These are phyloP conservation scores for Mercurialis annua DNA, from an alignment of 345 rosid genomes.

Conservation along the genomic window DNA sequence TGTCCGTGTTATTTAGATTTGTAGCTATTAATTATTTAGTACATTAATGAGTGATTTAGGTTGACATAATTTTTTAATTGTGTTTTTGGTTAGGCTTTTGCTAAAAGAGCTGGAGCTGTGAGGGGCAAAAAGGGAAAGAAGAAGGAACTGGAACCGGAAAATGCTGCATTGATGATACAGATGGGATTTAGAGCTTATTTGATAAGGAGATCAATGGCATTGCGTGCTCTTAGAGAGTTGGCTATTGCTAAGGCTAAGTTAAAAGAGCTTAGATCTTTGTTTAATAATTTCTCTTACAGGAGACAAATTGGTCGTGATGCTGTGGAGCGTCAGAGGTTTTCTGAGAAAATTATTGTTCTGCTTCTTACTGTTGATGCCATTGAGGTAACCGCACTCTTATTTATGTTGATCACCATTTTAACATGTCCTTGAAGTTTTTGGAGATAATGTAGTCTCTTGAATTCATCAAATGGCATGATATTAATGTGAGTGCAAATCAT, in stretches of 20 bases:
- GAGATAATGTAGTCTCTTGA: too few relatives aligned
- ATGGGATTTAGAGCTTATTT: constrained; percentile 71
- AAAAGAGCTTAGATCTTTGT: constrained; percentile 75
- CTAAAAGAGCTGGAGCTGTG: constrained; percentile 54
- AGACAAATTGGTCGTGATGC: constrained; percentile 63
- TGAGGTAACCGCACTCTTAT: constrained; percentile 84
- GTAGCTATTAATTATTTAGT: too few relatives aligned
- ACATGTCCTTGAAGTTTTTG: too few relatives aligned
- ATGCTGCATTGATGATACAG: constrained; percentile 88
- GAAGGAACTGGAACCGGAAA: constrained; percentile 67
- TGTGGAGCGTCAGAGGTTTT: constrained; percentile 79
- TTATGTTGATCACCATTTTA: too few relatives aligned
- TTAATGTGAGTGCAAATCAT: too few relatives aligned
- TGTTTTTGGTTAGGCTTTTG: constrained; percentile 52
- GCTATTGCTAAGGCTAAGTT: constrained; percentile 88
- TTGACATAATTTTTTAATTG: constrained; percentile 9
- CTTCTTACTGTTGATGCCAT: constrained; percentile 92
- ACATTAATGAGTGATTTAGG: too few relatives aligned
- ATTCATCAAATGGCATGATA: too few relatives aligned
- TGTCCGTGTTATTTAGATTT: too few relatives aligned
- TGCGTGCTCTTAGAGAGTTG: constrained; percentile 86
- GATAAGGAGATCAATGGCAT: constrained; percentile 68
- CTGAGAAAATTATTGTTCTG: constrained; percentile 83
- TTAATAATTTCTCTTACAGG: constrained; percentile 81
- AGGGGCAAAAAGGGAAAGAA: constrained; percentile 64